Base-by-base conservation (phyloP, 192 early-diverging fungal species). In the Chytriomyces confervae region DNA sequence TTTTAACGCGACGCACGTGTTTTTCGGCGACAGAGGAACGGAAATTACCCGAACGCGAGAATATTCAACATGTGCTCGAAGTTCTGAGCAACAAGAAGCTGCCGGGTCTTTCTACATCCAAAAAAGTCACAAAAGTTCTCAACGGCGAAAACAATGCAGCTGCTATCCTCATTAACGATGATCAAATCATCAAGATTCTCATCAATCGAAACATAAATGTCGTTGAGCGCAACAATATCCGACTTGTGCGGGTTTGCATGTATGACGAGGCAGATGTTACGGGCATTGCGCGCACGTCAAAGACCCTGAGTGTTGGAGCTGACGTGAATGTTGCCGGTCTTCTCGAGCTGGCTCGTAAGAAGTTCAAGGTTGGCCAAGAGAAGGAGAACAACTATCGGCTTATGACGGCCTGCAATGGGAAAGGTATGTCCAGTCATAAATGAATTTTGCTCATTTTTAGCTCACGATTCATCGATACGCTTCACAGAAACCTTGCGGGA, bases 181-280 rank as follows among this genome's bases (percentile, higher is more conserved):
- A 86, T 29, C 84, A 84, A 69, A 84, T 86, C 78, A 84, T 86
- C 72, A 80, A 81, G 61, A 75, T 86, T 29, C 78, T 86, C 72
- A 80, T 86, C 60, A 86, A 86, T 80, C 82, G 83, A 44, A 81
- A 86, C 77, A 77, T 81, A 36, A 82, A 84, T 62, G 43, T 84
- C 49, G 74, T 77, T 53, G 81, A 82, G 68, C 78, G 78, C 47
- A 79, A 81, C 57, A 72, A 77, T 62, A 76, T 81, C 61, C 53
- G 72, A 43, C 72, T 84, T 7, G 65, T 86, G 51, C 79, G 85
- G 5, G 81, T 86, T 7, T 82, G 69, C 60, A 81, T 84, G 83
- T 62, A 79, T 60, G 85, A 78, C 23, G 65, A 67, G 5, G 62
- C 53, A 66, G 10, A 66, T 45, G 24, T 63, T 6, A 70, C 49